A percentile compares a stretch with the other conserved stretches of the same genome.
Conservation (phyloP, 768 basidiomycete species). For the Cystoderma amianthinum region DNA sequence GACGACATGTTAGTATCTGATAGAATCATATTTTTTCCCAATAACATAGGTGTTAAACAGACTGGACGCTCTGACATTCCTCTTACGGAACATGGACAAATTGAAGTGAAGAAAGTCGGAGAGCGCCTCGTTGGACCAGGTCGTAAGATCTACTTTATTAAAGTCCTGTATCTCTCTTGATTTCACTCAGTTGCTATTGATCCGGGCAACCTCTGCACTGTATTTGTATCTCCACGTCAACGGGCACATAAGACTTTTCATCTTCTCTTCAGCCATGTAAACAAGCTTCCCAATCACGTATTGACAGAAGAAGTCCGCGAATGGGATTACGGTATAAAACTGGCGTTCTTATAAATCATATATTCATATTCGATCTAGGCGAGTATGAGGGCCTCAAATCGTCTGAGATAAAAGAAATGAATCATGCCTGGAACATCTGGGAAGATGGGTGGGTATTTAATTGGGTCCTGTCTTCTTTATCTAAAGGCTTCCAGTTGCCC, state of each 20-base stretch:
- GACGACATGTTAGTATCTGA: constrained; percentile 70
- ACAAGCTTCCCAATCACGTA: constrained; percentile 38
- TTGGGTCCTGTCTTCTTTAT: constrained; percentile 2
- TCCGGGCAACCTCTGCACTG: constrained; percentile 66
- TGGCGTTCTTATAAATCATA: background rate
- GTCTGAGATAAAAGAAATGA: constrained; percentile 67
- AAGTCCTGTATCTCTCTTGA: background rate
- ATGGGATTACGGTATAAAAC: constrained; percentile 70
- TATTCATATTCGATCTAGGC: constrained; percentile 26
- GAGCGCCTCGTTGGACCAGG: constrained; percentile 65
- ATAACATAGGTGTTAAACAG: no score
- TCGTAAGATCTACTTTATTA: constrained; percentile 39
- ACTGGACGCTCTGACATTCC: constrained; percentile 88
- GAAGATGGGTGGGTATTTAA: constrained; percentile 54
- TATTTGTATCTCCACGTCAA: constrained; percentile 80
- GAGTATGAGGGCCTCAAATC: constrained; percentile 80
- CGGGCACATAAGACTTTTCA: constrained; percentile 86
- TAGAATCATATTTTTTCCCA: no score
- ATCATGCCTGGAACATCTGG: constrained; percentile 77
- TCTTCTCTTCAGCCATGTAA: constrained; percentile 54
- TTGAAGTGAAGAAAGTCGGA: constrained; percentile 61
- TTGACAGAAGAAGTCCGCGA: constrained; percentile 67
- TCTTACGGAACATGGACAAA: constrained; percentile 69
- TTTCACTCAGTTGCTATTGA: constrained; percentile 59
- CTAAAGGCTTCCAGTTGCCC: constrained; percentile 60